Percentiles rank a stretch among this genome's conserved stretches.
These are phyloP conservation scores for Spatholobus suberectus DNA, from an alignment of 306 rosid genomes.

Conservation along the genomic window DNA sequence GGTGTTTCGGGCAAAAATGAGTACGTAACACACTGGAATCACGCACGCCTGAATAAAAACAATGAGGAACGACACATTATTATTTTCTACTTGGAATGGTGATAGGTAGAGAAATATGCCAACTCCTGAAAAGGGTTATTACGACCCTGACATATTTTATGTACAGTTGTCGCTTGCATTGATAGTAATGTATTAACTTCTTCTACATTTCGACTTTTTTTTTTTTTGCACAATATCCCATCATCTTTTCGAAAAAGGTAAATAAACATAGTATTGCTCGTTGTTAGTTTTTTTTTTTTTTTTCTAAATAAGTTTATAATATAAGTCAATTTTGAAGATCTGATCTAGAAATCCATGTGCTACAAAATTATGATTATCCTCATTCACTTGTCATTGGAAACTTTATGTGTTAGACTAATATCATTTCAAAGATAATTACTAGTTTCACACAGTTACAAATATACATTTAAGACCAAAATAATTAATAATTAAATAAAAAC, in stretches of 20 bases:
- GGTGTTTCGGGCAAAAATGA: not conserved
- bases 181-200: not conserved
- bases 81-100: not conserved
- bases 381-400: conserved; percentile 42
- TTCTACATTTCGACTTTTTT: conserved; percentile 9
- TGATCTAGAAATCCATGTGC: conserved; percentile 43
- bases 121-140: not conserved
- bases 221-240: not conserved
- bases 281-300: not conserved
- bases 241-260: conserved; percentile 12
- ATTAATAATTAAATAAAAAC: not conserved
- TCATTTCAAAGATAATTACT: conserved; percentile 14
- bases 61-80: not conserved
- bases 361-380: conserved; percentile 33
- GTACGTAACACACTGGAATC: not conserved
- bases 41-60: conserved; percentile 21
- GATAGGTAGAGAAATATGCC: not conserved
- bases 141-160: conserved; percentile 13
- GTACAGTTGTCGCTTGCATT: conserved; percentile 4
- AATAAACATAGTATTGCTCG: not conserved
- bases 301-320: not conserved
- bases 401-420: conserved; percentile 17
- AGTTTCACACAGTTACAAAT: conserved; percentile 25
- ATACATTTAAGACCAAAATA: not conserved
- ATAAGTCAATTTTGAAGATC: conserved; percentile 38